Evolutionary conservation across 768 basidiomycete genomes (phyloP).

Genomic region (Tremella mesenterica): DNA sequence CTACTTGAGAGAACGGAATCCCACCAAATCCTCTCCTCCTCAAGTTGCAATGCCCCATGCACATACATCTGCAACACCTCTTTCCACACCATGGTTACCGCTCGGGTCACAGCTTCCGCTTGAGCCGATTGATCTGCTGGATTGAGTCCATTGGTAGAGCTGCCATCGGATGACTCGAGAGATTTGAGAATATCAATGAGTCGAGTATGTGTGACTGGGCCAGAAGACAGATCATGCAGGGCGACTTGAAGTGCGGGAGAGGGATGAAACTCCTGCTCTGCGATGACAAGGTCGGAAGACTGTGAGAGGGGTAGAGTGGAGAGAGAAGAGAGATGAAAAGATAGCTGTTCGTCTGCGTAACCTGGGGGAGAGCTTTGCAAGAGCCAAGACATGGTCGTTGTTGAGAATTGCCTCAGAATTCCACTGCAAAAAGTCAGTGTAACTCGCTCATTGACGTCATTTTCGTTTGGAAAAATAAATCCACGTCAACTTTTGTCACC

Average conservation of each 20-base stretch:
- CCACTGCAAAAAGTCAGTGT: no score
- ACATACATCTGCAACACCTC: constrained; percentile 60
- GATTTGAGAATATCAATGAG: constrained; percentile 24
- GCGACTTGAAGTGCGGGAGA: constrained; percentile 21
- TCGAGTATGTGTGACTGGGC: no score
- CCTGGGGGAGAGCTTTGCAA: constrained; percentile 16
- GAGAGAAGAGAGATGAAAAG: constrained; percentile 22
- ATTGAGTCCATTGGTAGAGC: constrained; percentile 3
- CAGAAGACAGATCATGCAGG: constrained; percentile 31
- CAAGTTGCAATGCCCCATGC: constrained; percentile 59
- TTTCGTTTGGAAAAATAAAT: no score
- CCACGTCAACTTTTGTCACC: no score
- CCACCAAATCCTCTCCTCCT: constrained; percentile 82
- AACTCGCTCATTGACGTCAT: neutral
- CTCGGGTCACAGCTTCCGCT: constrained; percentile 34
- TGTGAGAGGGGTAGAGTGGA: constrained; percentile 29
- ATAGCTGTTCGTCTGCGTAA: constrained; percentile 30
- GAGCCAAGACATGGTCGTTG: constrained; percentile 6
- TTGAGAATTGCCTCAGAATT: neutral
- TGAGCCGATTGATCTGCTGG: constrained; percentile 29
- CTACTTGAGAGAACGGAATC: constrained; percentile 58
- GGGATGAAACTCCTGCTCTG: constrained; percentile 7
- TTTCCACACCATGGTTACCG: constrained; percentile 40
- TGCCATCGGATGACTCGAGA: constrained; percentile 3
- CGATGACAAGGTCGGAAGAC: constrained; percentile 3